Evolutionary conservation across 345 rosid species (phyloP).

Genomic region (Raphanus sativus): DNA sequence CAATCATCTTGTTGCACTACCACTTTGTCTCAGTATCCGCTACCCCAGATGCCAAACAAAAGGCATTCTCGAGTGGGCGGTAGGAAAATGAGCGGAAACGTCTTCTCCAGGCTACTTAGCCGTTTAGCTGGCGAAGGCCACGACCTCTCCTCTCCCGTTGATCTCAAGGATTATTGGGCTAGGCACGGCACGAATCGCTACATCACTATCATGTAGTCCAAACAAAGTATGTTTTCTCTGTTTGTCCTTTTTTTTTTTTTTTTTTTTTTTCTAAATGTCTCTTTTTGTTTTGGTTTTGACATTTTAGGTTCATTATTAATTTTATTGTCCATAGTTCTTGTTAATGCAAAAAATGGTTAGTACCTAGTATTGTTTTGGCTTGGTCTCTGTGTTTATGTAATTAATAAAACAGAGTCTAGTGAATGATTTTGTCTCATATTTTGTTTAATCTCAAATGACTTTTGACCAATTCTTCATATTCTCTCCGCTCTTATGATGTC

Average conservation of each 20-base stretch:
- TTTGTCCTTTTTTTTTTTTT: not conserved
- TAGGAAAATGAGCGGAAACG: constrained; percentile 90
- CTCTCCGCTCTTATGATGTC: too few relatives aligned
- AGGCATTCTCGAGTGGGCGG: constrained; percentile 89
- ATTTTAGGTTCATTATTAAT: constrained; percentile 1
- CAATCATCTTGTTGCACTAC: constrained; percentile 98
- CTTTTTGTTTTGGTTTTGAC: not conserved
- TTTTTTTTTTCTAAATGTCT: not conserved
- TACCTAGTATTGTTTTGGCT: constrained; percentile 13
- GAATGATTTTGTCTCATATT: not conserved
- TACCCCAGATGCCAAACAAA: constrained; percentile 86
- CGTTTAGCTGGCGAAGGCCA: constrained; percentile 74
- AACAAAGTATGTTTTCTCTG: constrained; percentile 14
- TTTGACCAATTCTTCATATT: too few relatives aligned
- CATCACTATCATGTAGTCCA: constrained; percentile 79
- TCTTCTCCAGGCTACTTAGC: constrained; percentile 68
- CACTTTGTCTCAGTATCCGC: constrained; percentile 70
- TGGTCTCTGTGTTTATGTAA: not conserved
- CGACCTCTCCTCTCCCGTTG: constrained; percentile 60
- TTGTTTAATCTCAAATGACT: too few relatives aligned
- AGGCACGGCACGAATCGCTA: constrained; percentile 92
- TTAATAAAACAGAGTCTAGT: not conserved
- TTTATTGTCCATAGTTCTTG: constrained; percentile 10
- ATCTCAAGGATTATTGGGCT: constrained; percentile 92
- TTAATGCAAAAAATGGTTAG: constrained; percentile 24